A percentile compares a stretch with the other conserved stretches of the same genome.
These are phyloP conservation scores for Botrytis porri DNA, from an alignment of 2,329 filamentous ascomycete species.

Conservation along the genomic window DNA sequence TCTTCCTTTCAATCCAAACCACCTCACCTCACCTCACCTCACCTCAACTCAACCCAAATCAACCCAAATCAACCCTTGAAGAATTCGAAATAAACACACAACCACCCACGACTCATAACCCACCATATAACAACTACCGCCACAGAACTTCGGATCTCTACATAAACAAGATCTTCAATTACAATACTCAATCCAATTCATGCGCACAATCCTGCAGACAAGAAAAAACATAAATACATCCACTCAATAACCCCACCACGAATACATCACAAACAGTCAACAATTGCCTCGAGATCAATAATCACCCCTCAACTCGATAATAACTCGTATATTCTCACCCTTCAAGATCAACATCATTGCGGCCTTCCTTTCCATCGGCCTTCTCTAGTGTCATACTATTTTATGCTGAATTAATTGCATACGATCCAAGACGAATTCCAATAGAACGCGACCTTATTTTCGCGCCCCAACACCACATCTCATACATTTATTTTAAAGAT, in stretches of 20 bases:
- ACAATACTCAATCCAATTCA: conserved; percentile 25
- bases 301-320: conserved; percentile 21
- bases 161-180: conserved; percentile 4
- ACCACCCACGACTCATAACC: not conserved
- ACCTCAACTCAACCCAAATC: conserved; percentile 1
- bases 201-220: conserved; percentile 23
- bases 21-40: conserved; percentile 6
- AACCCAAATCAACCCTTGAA: conserved; percentile 1
- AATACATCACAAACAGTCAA: conserved; percentile 14
- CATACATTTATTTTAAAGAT: conserved; percentile 1
- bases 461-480: conserved; percentile 13
- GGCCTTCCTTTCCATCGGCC: not conserved
- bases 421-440: conserved; percentile 15
- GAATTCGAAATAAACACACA: not conserved
- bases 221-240: conserved; percentile 6
- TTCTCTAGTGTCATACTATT: conserved; percentile 4
- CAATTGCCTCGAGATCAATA: conserved; percentile 1
- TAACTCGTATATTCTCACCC: conserved; percentile 1
- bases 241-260: conserved; percentile 8
- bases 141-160: conserved; percentile 8
- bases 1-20: conserved; percentile 14
- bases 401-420: conserved; percentile 19
- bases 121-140: not conserved
- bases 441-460: conserved; percentile 17
- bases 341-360: not conserved